phyloP scores from a whole-genome alignment of 2,329 filamentous ascomycete genomes.

The Fusarium nanum region DNA sequence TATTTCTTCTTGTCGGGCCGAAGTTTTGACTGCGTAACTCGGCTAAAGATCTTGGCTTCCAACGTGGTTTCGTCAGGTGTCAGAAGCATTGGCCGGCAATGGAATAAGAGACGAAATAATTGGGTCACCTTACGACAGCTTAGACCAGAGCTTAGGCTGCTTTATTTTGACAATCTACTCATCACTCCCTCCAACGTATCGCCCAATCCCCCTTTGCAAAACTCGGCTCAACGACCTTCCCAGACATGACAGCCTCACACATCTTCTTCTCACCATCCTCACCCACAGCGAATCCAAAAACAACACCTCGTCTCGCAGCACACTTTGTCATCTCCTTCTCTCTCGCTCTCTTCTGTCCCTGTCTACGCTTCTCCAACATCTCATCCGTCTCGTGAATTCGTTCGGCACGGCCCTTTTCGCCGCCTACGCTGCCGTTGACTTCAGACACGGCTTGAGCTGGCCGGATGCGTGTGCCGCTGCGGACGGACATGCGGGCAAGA shows the following conservation, averaged over 20 bases:
- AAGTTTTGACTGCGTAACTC: not conserved
- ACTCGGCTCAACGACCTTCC: constrained; percentile 67
- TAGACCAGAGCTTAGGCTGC: accelerated
- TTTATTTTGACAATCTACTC: not conserved
- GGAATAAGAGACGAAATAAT: not conserved
- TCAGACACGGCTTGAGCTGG: constrained; percentile 57
- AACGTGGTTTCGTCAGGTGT: not conserved
- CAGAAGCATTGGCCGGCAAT: not conserved
- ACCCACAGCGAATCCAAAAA: constrained; percentile 60
- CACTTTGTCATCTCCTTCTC: constrained; percentile 69
- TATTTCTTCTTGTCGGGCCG: constrained; percentile 8
- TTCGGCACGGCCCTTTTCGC: constrained; percentile 66
- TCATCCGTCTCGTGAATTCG: constrained; percentile 63
- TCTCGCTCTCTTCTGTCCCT: constrained; percentile 58
- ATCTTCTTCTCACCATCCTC: constrained; percentile 50
- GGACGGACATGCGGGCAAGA: constrained; percentile 50
- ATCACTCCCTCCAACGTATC: constrained; percentile 64
- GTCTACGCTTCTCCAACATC: constrained; percentile 60
- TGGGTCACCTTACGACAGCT: accelerated
- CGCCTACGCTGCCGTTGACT: constrained; percentile 67
- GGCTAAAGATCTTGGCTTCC: not conserved
- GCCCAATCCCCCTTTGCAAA: constrained; percentile 72
- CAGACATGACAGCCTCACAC: constrained; percentile 70
- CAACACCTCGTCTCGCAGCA: constrained; percentile 70
- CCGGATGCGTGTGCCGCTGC: constrained; percentile 53